phyloP scores from a whole-genome alignment of 805 yeast genomes.

The Wickerhamiella sergipiensis region DNA sequence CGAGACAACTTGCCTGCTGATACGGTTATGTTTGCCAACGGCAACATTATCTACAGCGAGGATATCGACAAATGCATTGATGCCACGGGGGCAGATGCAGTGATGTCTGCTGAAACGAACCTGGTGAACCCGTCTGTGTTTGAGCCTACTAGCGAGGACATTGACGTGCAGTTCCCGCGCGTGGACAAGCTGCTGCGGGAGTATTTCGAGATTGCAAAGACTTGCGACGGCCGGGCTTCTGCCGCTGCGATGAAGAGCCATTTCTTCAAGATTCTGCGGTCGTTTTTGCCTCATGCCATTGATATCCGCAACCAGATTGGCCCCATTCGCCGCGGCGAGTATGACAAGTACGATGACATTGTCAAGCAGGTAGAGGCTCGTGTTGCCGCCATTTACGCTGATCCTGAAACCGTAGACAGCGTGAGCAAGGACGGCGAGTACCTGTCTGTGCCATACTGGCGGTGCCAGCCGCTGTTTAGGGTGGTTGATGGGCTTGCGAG shows the following conservation, averaged over 20 bases:
- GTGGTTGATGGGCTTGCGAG: constrained; percentile 60
- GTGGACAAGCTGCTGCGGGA: constrained; percentile 75
- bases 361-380: constrained; percentile 54
- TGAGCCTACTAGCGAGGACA: constrained; percentile 25
- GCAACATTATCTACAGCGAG: constrained; percentile 81
- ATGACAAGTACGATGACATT: constrained; percentile 39
- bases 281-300: constrained; percentile 63
- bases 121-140: constrained; percentile 88
- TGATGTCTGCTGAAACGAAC: constrained; percentile 96
- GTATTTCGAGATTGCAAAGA: constrained; percentile 69
- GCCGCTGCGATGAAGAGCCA: constrained; percentile 81
- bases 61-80: constrained; percentile 61
- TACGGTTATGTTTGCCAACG: constrained; percentile 87
- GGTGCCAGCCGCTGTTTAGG: constrained; percentile 91
- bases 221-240: constrained; percentile 55
- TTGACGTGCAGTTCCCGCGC: constrained; percentile 61
- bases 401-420: constrained; percentile 43
- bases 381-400: constrained; percentile 42
- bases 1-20: constrained; percentile 68
- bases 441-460: constrained; percentile 80
- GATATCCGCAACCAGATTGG: constrained; percentile 70
- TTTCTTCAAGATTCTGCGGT: constrained; percentile 70
- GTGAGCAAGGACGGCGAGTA: constrained; percentile 59
- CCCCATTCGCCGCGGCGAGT: constrained; percentile 30
- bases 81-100: constrained; percentile 65